Evolutionary conservation across 2,329 filamentous ascomycete species (phyloP), one percentile per base, ranked within the genome.

Genomic region (Phyllosticta citribraziliensis): DNA sequence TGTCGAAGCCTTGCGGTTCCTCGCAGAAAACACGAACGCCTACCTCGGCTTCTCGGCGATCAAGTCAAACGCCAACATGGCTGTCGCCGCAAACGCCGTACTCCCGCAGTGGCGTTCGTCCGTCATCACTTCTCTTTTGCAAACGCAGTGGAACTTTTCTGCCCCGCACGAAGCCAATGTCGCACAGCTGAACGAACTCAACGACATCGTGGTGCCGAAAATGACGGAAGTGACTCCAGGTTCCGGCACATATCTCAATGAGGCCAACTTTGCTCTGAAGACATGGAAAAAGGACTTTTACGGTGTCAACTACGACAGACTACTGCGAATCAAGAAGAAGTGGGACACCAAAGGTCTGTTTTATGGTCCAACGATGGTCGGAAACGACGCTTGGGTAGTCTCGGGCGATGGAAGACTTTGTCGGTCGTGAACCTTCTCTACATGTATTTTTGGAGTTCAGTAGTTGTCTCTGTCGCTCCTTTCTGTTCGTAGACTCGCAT

Each of bases 151-250:
- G 60, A 22, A 57, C 5, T 54, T 54, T 5, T 22, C 47, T 2
- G 60, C 55, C 11, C 14, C 47, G 30, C 19, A 27, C 17, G 33
- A 25, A 19, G 52, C 10, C 12, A 53, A 57, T n/a, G 22, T 52
- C 5, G 52, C 6, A 25, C 17, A 20, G 19, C 9, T 24, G 55
- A 4, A 12, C n/a, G 10, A 11, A 55, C n/a, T 61, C 14, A 57
- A 40, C 11, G 55, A 58, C 2, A 27, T 57, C 2, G 60, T 50
- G 4, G 24, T 57, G n/a, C 55, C 60, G 27, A 8, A 8, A 52
- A 8, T 58, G 24, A 17, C 9, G 11, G 60, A 66, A 12, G 33
- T 74, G 27, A 73, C 70, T n/a, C 70, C 72, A 0, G 68, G 66
- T 9, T 67, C 70, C 6, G 72, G 72, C 1, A 70, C 54, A 10